Percentiles rank a stretch among this genome's conserved stretches.
Evolutionary conservation across 345 rosid genomes (phyloP).

Genomic region (Raphanus sativus): DNA sequence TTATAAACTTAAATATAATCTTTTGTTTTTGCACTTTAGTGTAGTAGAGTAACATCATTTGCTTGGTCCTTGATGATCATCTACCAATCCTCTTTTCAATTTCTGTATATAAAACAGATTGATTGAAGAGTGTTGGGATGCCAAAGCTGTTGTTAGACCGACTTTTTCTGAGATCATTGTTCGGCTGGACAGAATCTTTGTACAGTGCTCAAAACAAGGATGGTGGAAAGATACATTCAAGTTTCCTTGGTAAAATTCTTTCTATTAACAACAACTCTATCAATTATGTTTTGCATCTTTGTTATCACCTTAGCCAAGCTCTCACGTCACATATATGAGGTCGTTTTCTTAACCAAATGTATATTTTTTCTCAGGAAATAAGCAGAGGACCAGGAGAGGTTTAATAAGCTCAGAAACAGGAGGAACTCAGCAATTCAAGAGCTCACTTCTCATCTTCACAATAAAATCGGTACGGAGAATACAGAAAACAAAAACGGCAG

Average conservation of each 20-base stretch:
- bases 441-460: constrained; percentile 22
- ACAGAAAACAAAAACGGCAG: constrained; percentile 4
- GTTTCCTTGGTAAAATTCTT: constrained; percentile 72
- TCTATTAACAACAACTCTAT: background rate
- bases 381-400: constrained; percentile 12
- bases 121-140: constrained; percentile 91
- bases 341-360: constrained; percentile 18
- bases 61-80: constrained; percentile 2
- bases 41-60: constrained; percentile 1
- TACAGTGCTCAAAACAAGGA: constrained; percentile 72
- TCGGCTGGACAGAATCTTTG: constrained; percentile 67
- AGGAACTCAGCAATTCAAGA: constrained; percentile 22
- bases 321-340: constrained; percentile 1
- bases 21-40: background rate
- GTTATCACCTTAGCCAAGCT: constrained; percentile 2
- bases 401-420: background rate
- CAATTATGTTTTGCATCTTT: constrained; percentile 18
- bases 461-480: constrained; percentile 21
- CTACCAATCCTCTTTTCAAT: background rate
- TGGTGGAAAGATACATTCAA: constrained; percentile 98
- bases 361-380: constrained; percentile 32
- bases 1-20: no score
- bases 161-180: constrained; percentile 84
- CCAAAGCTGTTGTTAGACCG: constrained; percentile 62
- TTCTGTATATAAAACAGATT: constrained; percentile 47